Conservation (phyloP, 1,284 basidiomycete species). For the Exobasidium cylindrosporum region DNA sequence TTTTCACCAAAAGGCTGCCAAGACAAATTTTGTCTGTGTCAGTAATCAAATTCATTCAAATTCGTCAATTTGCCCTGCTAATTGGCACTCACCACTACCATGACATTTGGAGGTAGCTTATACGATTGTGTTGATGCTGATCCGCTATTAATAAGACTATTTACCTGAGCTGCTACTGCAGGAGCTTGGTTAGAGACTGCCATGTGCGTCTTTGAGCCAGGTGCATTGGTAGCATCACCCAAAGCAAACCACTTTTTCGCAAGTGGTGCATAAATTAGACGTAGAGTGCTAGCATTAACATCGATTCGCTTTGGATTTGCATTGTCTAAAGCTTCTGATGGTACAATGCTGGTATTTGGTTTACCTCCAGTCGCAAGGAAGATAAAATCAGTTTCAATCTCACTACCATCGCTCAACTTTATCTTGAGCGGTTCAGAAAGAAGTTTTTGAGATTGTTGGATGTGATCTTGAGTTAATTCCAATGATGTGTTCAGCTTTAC, state of each 20-base stretch:
- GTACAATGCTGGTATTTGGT: slow-evolving; percentile 55
- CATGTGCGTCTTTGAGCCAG: slow-evolving; percentile 31
- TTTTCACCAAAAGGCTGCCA: slow-evolving; percentile 26
- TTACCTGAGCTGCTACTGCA: slow-evolving; percentile 15
- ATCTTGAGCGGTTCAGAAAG: slow-evolving; percentile 22
- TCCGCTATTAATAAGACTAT: slow-evolving; percentile 2
- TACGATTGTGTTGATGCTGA: slow-evolving; percentile 14
- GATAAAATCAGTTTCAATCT: slow-evolving; percentile 56
- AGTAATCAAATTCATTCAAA: background rate
- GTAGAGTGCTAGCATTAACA: slow-evolving; percentile 44
- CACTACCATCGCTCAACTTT: slow-evolving; percentile 15
- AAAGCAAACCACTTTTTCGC: slow-evolving; percentile 38
- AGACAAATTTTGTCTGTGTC: too few species aligned
- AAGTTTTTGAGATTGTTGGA: slow-evolving; percentile 41
- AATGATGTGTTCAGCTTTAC: slow-evolving; percentile 53
- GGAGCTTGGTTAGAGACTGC: slow-evolving; percentile 24
- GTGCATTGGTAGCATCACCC: slow-evolving; percentile 43
- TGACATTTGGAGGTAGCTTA: background rate
- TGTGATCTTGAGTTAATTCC: slow-evolving; percentile 22
- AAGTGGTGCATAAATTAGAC: slow-evolving; percentile 17
- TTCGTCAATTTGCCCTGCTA: background rate
- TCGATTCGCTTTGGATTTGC: slow-evolving; percentile 37
- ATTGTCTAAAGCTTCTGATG: slow-evolving; percentile 41
- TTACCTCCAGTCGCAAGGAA: slow-evolving; percentile 57
- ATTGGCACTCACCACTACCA: slow-evolving; percentile 16